Percentiles rank a stretch among this genome's conserved stretches.
phyloP scores from a whole-genome alignment of 164 flowering plant species.

The Umbilicus rupestris region DNA sequence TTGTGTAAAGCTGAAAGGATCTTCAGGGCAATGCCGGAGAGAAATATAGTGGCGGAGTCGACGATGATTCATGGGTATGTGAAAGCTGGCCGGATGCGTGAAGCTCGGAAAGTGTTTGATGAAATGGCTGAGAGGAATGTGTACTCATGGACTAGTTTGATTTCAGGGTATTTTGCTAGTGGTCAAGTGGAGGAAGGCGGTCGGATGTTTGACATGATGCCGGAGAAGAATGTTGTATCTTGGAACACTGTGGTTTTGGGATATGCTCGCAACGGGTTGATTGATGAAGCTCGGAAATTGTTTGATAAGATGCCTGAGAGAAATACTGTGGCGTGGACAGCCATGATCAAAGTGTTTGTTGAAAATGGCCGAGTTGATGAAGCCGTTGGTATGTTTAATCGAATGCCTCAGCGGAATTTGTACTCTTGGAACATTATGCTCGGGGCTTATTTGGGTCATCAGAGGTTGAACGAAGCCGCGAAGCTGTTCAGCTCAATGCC shows the following conservation, averaged over 20 bases:
- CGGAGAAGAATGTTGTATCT: constrained; percentile 28
- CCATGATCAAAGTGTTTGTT: constrained; percentile 35
- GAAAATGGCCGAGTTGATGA: constrained; percentile 28
- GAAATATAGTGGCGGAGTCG: constrained; percentile 39
- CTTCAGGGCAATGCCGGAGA: constrained; percentile 40
- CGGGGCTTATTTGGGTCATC: constrained; percentile 24
- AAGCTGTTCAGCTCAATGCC: constrained; percentile 37
- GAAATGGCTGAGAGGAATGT: constrained; percentile 38
- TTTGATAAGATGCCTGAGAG: constrained; percentile 40
- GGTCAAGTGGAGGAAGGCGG: constrained; percentile 32
- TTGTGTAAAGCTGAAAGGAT: constrained; percentile 20
- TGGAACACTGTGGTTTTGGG: constrained; percentile 44
- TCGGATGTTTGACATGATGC: constrained; percentile 32
- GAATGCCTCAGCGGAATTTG: constrained; percentile 36
- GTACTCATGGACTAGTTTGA: constrained; percentile 44
- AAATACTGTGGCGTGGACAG: constrained; percentile 45
- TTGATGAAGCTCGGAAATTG: constrained; percentile 25
- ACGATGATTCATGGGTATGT: constrained; percentile 39
- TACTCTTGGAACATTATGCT: constrained; percentile 50
- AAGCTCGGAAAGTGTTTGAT: constrained; percentile 36
- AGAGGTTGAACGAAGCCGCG: constrained; percentile 28
- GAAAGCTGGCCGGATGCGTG: constrained; percentile 27
- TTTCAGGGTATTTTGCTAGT: constrained; percentile 34
- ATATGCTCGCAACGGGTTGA: constrained; percentile 33
- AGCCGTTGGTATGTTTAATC: constrained; percentile 30